Conservation (phyloP, 345 rosid species). For the Citrus reticulata region DNA sequence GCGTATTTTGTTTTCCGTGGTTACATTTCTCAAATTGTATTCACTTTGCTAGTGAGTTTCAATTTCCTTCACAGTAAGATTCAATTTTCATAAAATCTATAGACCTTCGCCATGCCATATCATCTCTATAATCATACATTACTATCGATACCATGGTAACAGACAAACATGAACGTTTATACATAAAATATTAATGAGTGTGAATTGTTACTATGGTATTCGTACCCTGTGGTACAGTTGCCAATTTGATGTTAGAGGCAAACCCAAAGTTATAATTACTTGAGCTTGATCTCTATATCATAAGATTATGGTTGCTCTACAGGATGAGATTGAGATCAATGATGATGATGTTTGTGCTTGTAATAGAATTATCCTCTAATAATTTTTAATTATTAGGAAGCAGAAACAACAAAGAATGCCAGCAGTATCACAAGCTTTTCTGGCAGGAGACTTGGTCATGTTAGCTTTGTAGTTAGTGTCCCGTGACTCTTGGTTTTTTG, state of each 20-base stretch:
- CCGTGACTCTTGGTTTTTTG: constrained; percentile 19
- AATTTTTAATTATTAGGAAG: neutral
- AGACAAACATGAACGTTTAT: no score
- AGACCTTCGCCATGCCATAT: neutral
- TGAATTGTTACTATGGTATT: no score
- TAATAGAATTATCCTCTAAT: neutral
- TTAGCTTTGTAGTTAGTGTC: constrained; percentile 9
- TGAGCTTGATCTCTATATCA: no score
- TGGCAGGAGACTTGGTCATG: neutral
- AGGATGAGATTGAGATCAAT: neutral
- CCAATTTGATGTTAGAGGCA: neutral
- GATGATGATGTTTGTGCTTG: neutral
- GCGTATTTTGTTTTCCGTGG: neutral
- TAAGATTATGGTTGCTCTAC: neutral
- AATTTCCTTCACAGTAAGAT: neutral
- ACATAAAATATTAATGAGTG: no score
- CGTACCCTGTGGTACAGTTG: neutral
- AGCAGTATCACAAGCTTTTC: constrained; percentile 1
- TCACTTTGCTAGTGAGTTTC: neutral
- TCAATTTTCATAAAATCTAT: neutral
- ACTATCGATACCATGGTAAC: no score
- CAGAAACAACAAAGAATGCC: neutral
- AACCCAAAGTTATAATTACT: neutral
- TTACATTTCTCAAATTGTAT: neutral
- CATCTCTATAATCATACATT: neutral